phyloP scores from a whole-genome alignment of 2,329 filamentous ascomycete species.

The Volutella citrinella region DNA sequence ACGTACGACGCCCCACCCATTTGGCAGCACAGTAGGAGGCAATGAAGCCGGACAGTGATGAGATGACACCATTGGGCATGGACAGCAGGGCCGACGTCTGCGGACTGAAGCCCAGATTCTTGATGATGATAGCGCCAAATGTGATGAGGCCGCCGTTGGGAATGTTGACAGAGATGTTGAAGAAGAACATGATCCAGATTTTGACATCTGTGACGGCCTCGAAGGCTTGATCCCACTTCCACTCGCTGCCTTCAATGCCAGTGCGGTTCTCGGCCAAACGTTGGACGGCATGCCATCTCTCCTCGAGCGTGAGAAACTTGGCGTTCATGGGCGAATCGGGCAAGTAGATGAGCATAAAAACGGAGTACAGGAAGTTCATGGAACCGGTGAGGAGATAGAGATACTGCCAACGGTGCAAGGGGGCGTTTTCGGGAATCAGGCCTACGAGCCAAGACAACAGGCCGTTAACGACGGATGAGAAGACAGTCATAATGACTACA shows the following conservation, averaged over 20 bases:
- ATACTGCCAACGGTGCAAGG: constrained; percentile 6
- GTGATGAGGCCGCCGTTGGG: constrained; percentile 47
- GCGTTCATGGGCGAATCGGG: constrained; percentile 13
- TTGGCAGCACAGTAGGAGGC: constrained; percentile 2
- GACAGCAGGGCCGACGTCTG: constrained; percentile 2
- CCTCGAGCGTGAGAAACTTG: constrained; percentile 6
- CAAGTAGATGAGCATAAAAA: constrained; percentile 7
- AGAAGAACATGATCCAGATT: constrained; percentile 50
- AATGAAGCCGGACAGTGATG: constrained; percentile 9
- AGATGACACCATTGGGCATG: constrained; percentile 11
- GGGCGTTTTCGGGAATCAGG: constrained; percentile 3
- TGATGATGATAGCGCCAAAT: constrained; percentile 9
- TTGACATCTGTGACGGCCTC: constrained; percentile 52
- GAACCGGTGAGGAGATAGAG: constrained; percentile 7
- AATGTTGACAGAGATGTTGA: constrained; percentile 49
- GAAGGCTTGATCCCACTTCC: constrained; percentile 44
- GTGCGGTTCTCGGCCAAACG: constrained; percentile 15
- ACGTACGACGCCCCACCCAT: constrained; percentile 5
- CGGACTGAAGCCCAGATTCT: constrained; percentile 4
- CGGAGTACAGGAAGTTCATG: constrained; percentile 9
- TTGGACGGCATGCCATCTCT: constrained; percentile 6
- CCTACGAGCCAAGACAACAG: constrained; percentile 9
- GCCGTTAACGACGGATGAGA: constrained; percentile 6
- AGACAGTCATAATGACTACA: constrained; percentile 6
- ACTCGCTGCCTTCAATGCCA: constrained; percentile 36